Percentiles rank a stretch among this genome's conserved stretches.
These are phyloP conservation scores for Pyrenophora seminiperda DNA, from an alignment of 2,329 filamentous ascomycete genomes.

Conservation along the genomic window DNA sequence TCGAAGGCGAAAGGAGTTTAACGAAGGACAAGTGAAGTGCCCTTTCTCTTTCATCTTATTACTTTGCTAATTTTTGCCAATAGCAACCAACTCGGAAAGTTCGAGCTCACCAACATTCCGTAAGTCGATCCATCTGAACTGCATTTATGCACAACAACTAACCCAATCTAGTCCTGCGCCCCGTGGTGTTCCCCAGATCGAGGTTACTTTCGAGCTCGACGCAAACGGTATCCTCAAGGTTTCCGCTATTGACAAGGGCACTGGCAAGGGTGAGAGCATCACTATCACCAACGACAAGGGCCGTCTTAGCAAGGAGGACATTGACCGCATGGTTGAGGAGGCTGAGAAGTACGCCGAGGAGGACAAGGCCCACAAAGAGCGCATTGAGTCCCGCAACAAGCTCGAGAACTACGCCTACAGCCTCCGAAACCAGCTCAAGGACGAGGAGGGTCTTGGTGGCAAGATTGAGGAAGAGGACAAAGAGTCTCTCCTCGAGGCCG, in stretches of 20 bases:
- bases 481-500: constrained; percentile 90
- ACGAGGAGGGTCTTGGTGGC: constrained; percentile 93
- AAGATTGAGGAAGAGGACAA: constrained; percentile 99
- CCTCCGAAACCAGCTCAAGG: constrained; percentile 98
- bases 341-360: constrained; percentile 99
- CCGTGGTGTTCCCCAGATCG: constrained; percentile 95
- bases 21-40: constrained; percentile 73
- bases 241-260: constrained; percentile 94
- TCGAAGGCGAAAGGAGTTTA: constrained; percentile 89
- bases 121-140: constrained; percentile 29
- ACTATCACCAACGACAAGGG: constrained; percentile 99
- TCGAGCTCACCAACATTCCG: constrained; percentile 95
- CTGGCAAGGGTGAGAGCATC: constrained; percentile 95
- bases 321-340: constrained; percentile 98
- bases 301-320: constrained; percentile 92
- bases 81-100: constrained; percentile 97
- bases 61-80: too few species aligned
- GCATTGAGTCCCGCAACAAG: constrained; percentile 93
- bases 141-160: constrained; percentile 11
- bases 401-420: constrained; percentile 99
- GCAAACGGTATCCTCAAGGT: constrained; percentile 99
- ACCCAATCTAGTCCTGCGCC: constrained; percentile 67
- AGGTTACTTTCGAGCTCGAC: constrained; percentile 96
- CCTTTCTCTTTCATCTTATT: too few species aligned
- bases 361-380: constrained; percentile 96